Evolutionary conservation across 1,139 yeast genomes (phyloP).

Genomic region (Meyerozyma smithsonii): DNA sequence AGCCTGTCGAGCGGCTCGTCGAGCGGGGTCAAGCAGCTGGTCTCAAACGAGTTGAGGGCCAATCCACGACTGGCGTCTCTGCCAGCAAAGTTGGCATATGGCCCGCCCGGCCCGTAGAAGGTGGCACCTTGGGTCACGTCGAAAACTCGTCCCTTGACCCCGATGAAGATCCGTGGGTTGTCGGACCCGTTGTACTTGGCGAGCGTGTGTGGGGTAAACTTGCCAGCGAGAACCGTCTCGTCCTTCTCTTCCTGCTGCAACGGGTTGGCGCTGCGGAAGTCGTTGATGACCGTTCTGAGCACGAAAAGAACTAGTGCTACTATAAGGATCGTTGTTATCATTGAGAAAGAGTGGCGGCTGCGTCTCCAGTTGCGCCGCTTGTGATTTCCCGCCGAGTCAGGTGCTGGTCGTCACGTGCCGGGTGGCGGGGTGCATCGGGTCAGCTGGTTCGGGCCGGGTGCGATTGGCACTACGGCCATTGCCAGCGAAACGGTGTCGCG

Average conservation of each 20-base stretch:
- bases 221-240: conserved; percentile 70
- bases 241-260: conserved; percentile 17
- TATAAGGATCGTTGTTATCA: conserved; percentile 19
- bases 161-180: conserved; percentile 73
- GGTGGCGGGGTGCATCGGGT: too few species aligned
- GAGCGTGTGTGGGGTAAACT: conserved; percentile 72
- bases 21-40: conserved; percentile 49
- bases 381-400: too few species aligned
- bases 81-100: conserved; percentile 94
- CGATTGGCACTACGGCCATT: too few species aligned
- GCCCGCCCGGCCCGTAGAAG: conserved; percentile 96
- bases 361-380: too few species aligned
- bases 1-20: conserved; percentile 73
- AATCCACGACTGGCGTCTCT: conserved; percentile 94
- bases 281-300: conserved; percentile 16
- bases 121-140: conserved; percentile 79
- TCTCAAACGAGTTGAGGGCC: conserved; percentile 85
- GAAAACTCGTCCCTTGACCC: conserved; percentile 78
- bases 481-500: too few species aligned
- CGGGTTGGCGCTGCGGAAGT: conserved; percentile 17
- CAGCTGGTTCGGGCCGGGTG: too few species aligned
- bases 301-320: conserved; percentile 17
- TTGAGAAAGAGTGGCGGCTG: conserved; percentile 4
- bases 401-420: too few species aligned
- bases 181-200: conserved; percentile 77